A percentile compares a stretch with the other conserved stretches of the same genome.
These are phyloP conservation scores for Termitomyces sp. DNA, from an alignment of 768 basidiomycete species.

Conservation along the genomic window DNA sequence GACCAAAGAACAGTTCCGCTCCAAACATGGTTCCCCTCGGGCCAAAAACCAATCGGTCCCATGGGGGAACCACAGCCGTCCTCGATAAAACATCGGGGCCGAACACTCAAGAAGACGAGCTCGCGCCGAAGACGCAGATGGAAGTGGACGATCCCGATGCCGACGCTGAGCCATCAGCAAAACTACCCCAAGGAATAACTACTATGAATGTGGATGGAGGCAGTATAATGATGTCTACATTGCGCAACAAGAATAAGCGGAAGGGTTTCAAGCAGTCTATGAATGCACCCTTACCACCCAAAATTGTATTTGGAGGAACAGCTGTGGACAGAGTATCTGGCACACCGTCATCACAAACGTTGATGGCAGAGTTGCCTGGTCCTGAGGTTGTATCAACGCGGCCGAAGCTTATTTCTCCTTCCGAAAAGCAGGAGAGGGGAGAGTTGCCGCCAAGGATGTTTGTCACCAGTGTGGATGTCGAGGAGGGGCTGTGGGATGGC, in stretches of 20 bases:
- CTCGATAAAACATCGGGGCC: neutral
- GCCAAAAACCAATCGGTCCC: neutral
- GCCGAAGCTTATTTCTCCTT: conserved; percentile 54
- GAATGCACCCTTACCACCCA: conserved; percentile 32
- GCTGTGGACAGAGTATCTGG: neutral
- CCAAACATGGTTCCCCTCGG: conserved; percentile 44
- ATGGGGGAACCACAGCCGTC: neutral
- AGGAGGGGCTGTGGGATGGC: conserved; percentile 35
- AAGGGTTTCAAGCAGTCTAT: conserved; percentile 58
- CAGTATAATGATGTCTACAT: conserved; percentile 41
- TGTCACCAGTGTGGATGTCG: conserved; percentile 70
- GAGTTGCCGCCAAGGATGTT: conserved; percentile 57
- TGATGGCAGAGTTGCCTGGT: conserved; percentile 5
- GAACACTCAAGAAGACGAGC: neutral
- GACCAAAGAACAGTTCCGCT: conserved; percentile 28
- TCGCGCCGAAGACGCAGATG: neutral
- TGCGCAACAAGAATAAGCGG: conserved; percentile 73
- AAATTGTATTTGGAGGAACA: conserved; percentile 45
- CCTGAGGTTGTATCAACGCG: conserved; percentile 4
- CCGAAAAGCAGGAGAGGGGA: conserved; percentile 45
- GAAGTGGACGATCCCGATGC: conserved; percentile 7
- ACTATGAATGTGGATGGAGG: conserved; percentile 13
- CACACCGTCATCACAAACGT: neutral
- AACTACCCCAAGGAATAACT: neutral
- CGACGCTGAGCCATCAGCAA: conserved; percentile 1